phyloP scores from a whole-genome alignment of 2,329 filamentous ascomycete genomes.

The Monilinia fructicola region DNA sequence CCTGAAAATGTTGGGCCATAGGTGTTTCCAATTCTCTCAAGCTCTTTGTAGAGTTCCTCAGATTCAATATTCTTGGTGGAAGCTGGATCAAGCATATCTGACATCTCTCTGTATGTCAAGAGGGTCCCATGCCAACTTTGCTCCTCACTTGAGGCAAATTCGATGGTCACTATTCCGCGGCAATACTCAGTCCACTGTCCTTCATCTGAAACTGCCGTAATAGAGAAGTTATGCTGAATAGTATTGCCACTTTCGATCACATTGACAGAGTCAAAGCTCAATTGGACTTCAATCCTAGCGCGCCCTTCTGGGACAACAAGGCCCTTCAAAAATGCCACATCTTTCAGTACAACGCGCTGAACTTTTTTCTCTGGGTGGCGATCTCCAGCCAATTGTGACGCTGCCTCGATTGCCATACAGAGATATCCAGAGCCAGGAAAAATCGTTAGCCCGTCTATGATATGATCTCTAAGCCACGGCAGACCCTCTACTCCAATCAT shows the following conservation, averaged over 20 bases:
- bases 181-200: no score
- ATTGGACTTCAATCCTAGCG: no score
- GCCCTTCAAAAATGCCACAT: no score
- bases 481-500: neutral
- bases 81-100: neutral
- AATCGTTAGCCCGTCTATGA: constrained; percentile 45
- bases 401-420: constrained; percentile 39
- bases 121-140: no score
- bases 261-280: no score
- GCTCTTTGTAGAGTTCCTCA: neutral
- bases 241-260: no score
- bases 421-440: constrained; percentile 40
- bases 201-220: no score
- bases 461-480: constrained; percentile 44
- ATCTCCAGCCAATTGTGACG: constrained; percentile 14
- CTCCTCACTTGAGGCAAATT: no score
- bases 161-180: no score
- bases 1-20: constrained; percentile 7
- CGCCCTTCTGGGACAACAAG: no score
- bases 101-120: no score
- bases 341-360: neutral
- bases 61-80: neutral
- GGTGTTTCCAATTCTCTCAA: neutral
- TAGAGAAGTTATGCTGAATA: no score
- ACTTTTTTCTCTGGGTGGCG: neutral